These are phyloP conservation scores for Aspergillus terreus DNA, from an alignment of 2,329 filamentous ascomycete species.

Conservation along the genomic window DNA sequence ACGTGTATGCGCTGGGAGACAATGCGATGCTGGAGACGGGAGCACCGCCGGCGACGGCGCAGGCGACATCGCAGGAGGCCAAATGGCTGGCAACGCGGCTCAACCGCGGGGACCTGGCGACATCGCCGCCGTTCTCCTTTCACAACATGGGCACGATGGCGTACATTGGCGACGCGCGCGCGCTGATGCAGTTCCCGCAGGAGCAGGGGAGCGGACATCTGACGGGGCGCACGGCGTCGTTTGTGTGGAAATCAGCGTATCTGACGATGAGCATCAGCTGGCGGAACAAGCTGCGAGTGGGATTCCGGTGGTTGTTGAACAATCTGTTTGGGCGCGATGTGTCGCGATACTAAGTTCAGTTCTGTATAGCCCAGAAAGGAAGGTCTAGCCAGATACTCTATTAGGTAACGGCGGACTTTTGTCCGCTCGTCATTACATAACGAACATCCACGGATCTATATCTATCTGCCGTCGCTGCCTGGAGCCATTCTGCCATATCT, in stretches of 20 bases:
- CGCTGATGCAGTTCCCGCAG: slow-evolving; percentile 51
- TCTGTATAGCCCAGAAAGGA: no score
- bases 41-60: slow-evolving; percentile 55
- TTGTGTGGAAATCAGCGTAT: slow-evolving; percentile 45
- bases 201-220: slow-evolving; percentile 24
- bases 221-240: slow-evolving; percentile 37
- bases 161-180: slow-evolving; percentile 56
- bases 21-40: slow-evolving; percentile 53
- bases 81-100: slow-evolving; percentile 54
- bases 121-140: slow-evolving; percentile 48
- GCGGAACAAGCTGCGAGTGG: slow-evolving; percentile 41
- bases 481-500: no score
- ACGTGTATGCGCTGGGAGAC: slow-evolving; percentile 56
- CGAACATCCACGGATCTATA: no score
- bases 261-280: slow-evolving; percentile 46
- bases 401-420: no score
- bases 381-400: no score
- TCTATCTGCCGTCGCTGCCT: no score
- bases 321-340: slow-evolving; percentile 43
- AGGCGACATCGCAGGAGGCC: slow-evolving; percentile 58
- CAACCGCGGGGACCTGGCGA: slow-evolving; percentile 46
- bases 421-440: no score
- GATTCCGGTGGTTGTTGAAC: slow-evolving; percentile 42
- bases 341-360: slow-evolving; percentile 34
- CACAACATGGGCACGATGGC: slow-evolving; percentile 57